Evolutionary conservation across 2,329 filamentous ascomycete species (phyloP).

Genomic region (Penicillium sclerotigenum): DNA sequence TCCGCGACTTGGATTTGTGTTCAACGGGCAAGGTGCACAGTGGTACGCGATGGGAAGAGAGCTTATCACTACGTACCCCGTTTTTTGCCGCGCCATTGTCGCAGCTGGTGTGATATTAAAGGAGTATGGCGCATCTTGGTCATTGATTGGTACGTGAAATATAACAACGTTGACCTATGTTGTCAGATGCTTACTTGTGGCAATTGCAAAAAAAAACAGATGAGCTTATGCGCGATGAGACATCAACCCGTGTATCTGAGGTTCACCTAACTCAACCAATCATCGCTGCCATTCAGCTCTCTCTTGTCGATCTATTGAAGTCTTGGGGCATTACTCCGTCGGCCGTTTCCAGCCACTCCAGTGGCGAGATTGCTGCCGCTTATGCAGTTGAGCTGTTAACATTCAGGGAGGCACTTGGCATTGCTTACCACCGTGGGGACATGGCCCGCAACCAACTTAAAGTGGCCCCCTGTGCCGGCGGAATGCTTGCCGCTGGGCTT

Average conservation of each 20-base stretch:
- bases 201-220: too few species aligned
- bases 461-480: neutral
- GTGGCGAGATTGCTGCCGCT: conserved; percentile 51
- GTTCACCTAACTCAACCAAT: conserved; percentile 3
- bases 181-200: too few species aligned
- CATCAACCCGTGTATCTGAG: neutral
- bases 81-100: neutral
- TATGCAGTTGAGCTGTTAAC: conserved; percentile 42
- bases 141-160: neutral
- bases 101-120: neutral
- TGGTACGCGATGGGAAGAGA: conserved; percentile 29
- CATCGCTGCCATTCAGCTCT: conserved; percentile 49
- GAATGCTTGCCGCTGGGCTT: conserved; percentile 10
- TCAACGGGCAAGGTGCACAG: conserved; percentile 35
- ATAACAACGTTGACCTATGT: too few species aligned
- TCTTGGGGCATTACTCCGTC: conserved; percentile 44
- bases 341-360: conserved; percentile 48
- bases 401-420: conserved; percentile 35
- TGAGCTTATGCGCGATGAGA: neutral
- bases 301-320: conserved; percentile 45
- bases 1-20: conserved; percentile 20
- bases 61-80: conserved; percentile 15
- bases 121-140: neutral
- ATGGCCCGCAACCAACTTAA: neutral
- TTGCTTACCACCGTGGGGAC: conserved; percentile 34